Evolutionary conservation across 345 rosid genomes (phyloP).

Genomic region (Sonneratia alba): DNA sequence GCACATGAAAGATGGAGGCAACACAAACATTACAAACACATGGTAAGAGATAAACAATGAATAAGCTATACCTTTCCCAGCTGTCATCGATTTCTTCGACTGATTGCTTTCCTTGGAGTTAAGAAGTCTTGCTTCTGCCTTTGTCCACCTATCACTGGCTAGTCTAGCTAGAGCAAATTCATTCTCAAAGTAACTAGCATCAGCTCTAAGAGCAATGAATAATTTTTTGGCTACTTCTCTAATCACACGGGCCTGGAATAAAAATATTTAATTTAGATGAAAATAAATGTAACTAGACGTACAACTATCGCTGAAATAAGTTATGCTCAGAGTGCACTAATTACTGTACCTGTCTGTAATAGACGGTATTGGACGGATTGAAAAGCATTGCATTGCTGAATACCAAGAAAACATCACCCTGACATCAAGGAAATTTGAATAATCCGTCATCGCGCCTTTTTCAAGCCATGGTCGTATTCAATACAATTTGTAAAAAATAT

Average conservation of each 20-base stretch:
- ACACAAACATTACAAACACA: neutral
- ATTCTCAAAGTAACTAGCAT: slow-evolving; percentile 17
- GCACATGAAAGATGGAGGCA: neutral
- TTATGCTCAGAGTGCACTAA: neutral
- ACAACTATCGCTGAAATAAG: neutral
- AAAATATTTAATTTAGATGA: slow-evolving; percentile 3
- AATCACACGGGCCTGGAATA: slow-evolving; percentile 22
- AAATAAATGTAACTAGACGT: neutral
- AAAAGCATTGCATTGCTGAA: slow-evolving; percentile 6
- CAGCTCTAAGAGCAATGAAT: slow-evolving; percentile 19
- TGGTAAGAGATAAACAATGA: neutral
- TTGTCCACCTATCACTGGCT: slow-evolving; percentile 9
- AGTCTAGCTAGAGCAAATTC: slow-evolving; percentile 10
- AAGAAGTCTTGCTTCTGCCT: slow-evolving; percentile 11
- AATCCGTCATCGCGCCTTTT: neutral
- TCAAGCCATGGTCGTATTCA: neutral
- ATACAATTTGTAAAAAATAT: neutral
- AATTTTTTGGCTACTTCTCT: slow-evolving; percentile 25
- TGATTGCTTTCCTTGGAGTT: neutral
- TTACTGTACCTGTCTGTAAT: slow-evolving; percentile 5
- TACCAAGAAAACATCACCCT: slow-evolving; percentile 6
- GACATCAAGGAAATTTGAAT: neutral
- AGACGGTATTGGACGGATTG: neutral
- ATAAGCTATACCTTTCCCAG: neutral
- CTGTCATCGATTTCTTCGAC: neutral